Base-by-base conservation (phyloP, 345 rosid genomes). In the Salix suchowensis region DNA sequence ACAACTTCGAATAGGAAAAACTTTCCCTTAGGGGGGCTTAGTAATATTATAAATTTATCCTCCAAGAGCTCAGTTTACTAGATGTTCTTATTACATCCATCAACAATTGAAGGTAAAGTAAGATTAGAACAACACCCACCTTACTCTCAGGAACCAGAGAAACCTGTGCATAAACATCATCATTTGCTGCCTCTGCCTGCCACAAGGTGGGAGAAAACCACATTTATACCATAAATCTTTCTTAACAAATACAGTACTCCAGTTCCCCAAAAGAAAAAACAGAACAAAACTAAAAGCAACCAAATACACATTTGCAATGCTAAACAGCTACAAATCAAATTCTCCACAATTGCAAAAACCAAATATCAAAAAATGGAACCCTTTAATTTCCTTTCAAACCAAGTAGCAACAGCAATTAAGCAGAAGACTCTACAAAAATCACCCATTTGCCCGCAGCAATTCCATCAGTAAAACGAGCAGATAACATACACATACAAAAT, bases 111-210 rank as follows among this genome's bases (percentile, higher is more conserved):
- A 34, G 24, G 24, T 46, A 71, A 26, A 3, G 21, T 19, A 65
- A 74, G 70, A 76, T 21, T 36, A 74, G 44, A 80, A 80, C 28
- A 68, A 24, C 54, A 74, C 90, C 62, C 68, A 94, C 99, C 98
- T 92, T 91, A 9, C 50, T 83, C 83, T 92, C 97, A 61, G 94
- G 94, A 87, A 88, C 79, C 76, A 96, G 87, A 19, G 95, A 88
- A 61, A 96, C 97, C 78, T 91, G 97, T 28, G 99, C 97, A 81
- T 92, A 94, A 30, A 92, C 99, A 77, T 96, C 99, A 84, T 94
- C 99, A 1, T 87, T 92, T 67, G 86, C 85, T 21, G 90, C 88
- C 85, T 94, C 98, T n/a, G 99, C 98, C 99, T 96, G 88, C 69
- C 74, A 81, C 48, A 50, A 62, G 9, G 12, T 16, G 28, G 40